Base-by-base conservation (phyloP, 495 filamentous ascomycete genomes). In the Annulohypoxylon bovei region DNA sequence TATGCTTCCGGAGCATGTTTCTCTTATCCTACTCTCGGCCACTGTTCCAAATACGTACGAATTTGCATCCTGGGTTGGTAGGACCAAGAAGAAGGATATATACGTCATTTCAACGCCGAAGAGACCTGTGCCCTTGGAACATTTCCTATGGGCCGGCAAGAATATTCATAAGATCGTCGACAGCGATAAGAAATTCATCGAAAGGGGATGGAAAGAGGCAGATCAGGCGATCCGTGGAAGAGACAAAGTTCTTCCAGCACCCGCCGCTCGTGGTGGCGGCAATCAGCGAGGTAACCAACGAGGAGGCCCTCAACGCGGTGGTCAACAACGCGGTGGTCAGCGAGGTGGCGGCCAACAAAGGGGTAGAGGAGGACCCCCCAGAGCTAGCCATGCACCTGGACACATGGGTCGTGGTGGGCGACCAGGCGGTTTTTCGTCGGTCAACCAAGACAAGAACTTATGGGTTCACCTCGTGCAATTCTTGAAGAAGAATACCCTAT, bases 51-150 rank as follows among this genome's bases (percentile, higher is more conserved):
- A 99, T 78, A 98, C 95, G 1, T 86, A 97, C 67, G 95, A 99
- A 77, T 99, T 99, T 75, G 96, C 95, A 18, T 98, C 93, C 5
- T 99, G 95, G 95, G 96, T 99, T 35, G 95, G 95, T 35, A 88
- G 95, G 53, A 98, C 96, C 16, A 99, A 99, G 83, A 94, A 97
- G 81, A 97, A 97, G 82, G 92, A 99, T 77, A 98, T 99, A 56
- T 99, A 98, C 77, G 95, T 99, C 50, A 99, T 99, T 53, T 98
- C 95, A 1, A 99, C 95, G 1, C 90, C 93, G 8, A 99, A 98
- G 78, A 88, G 95, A 62, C 95, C 95, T 5, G 93, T 99, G 14
- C 95, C 95, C 0, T 81, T 99, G 16, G 95, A 99, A 76, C 96
- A 99, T 77, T 99, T 92, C 76, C 85, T 99, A 5, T 99, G 95